phyloP scores from a whole-genome alignment of 345 rosid species.

The Abelmoschus esculentus region DNA sequence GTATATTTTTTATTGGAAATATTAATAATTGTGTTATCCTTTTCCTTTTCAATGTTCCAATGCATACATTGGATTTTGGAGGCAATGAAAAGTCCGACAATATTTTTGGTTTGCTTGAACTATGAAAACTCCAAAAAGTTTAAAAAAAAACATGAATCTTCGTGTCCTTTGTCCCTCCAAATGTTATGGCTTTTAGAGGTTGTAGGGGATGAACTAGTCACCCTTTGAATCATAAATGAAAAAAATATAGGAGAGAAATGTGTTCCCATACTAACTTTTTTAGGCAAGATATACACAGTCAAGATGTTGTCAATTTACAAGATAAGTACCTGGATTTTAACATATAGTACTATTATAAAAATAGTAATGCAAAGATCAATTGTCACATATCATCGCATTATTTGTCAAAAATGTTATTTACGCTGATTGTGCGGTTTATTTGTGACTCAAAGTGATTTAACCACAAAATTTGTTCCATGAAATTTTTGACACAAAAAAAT shows the following conservation, averaged over 20 bases:
- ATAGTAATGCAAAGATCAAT: slow-evolving; percentile 9
- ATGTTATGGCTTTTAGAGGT: slow-evolving; percentile 31
- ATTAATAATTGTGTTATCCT: background rate
- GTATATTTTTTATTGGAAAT: background rate
- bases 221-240: slow-evolving; percentile 17
- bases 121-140: too few relatives aligned
- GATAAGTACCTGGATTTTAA: too few relatives aligned
- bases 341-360: background rate
- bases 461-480: background rate
- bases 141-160: too few relatives aligned
- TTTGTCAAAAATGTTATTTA: background rate
- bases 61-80: background rate
- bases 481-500: background rate
- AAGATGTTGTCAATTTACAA: too few relatives aligned
- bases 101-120: too few relatives aligned
- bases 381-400: background rate
- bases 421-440: background rate
- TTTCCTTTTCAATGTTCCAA: background rate
- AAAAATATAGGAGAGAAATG: too few relatives aligned
- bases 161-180: slow-evolving; percentile 38
- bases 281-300: too few relatives aligned
- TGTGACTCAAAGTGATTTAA: background rate
- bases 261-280: too few relatives aligned
- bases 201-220: slow-evolving; percentile 39
- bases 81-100: background rate